Evolutionary conservation across 2,329 filamentous ascomycete species (phyloP), one percentile per base, ranked within the genome.

Genomic region (Cordyceps cicadae): DNA sequence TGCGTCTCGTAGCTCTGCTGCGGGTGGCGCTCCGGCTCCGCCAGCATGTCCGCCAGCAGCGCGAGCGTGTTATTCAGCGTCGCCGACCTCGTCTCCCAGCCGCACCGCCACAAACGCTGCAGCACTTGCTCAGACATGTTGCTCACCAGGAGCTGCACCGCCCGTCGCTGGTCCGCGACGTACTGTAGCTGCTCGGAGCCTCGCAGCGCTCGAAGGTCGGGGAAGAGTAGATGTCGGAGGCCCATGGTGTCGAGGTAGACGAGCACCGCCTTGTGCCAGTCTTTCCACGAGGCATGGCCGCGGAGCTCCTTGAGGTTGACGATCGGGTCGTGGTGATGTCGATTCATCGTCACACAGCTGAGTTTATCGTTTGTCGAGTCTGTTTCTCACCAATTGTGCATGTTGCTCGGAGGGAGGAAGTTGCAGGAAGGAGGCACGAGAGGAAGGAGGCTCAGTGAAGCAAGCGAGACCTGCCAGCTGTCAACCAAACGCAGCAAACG

Each of bases 1-100:
- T 60, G 58, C 39, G 50, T 32, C n/a, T 39, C 58, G 43, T 54
- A 60, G 21, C 19, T 54, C 32, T 54, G 58, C 41, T 49, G 58
- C 19, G 50, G 41, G 15, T 54, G 24, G 7, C n/a, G 37, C 58
- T 48, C 58, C 12, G 50, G 39, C 29, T 54, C 50, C 7, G 58
- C 58, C 14, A 60, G 19, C 24, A 60, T 29, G 6, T 43, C 50
- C 3, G 29, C 50, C 29, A 60, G 50, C 29, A 60, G 50, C 29
- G 50, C 50, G 19, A 60, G 58, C 41, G 58, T 60, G 32, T 21
- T 43, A 2, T 41, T 21, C 2, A 60, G 29, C 50, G 58, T 60
- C 15, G 58, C 58, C 1, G 34, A 37, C 19, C 11, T 2, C 19
- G 4, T 1, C 21, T 48, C 51, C 58, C 58, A 60, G 2, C 58